Base-by-base conservation (phyloP, 2,329 filamentous ascomycete genomes). In the Ophiostoma australiae region DNA sequence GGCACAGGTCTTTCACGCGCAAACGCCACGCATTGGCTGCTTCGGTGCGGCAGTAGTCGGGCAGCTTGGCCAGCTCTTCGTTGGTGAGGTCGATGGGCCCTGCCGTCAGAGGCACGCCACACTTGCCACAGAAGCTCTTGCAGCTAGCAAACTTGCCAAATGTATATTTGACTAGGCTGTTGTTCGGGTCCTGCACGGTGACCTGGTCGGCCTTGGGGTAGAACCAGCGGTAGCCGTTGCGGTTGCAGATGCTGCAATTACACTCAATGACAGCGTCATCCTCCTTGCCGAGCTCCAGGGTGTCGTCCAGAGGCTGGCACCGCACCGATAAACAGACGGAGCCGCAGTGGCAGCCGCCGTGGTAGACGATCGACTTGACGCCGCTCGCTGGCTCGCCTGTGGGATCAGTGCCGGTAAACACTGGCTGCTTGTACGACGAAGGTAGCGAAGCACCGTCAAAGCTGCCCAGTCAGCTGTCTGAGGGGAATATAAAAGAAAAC, bases 321-420 rank as follows among this genome's bases (percentile, higher is more conserved):
- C 78, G 80, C 48, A 85, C 58, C 1, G 83, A 81, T 0, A 84
- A 70, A 20, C 77, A 81, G 33, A 86, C 78, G 27, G 80, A 81
- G 37, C 84, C 84, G 75, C 85, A 87, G 76, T 86, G 84, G 76
- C 85, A 87, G 75, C 82, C 81, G 10, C 84, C 85, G 17, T 81
- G 81, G 74, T 85, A 84, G 11, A 81, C 69, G 74, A 79, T 79
- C 55, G 79, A 79, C 48, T 78, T 78, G 27, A 81, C 80, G 58
- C 73, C 69, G 4, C 77, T 77, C 15, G 72, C 77, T 37, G 74
- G 74, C 6, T 78, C 78, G n/a, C 74, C 78, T 3, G 77, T 75
- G 1, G 84, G 84, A 48, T 81, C 76, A 2, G 2, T 75, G 6
- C 84, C 84, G 0, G 79, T 79, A 74, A 80, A 84, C 1, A 73